Base-by-base conservation (phyloP, 2,329 filamentous ascomycete genomes). In the Epichloe elymi region DNA sequence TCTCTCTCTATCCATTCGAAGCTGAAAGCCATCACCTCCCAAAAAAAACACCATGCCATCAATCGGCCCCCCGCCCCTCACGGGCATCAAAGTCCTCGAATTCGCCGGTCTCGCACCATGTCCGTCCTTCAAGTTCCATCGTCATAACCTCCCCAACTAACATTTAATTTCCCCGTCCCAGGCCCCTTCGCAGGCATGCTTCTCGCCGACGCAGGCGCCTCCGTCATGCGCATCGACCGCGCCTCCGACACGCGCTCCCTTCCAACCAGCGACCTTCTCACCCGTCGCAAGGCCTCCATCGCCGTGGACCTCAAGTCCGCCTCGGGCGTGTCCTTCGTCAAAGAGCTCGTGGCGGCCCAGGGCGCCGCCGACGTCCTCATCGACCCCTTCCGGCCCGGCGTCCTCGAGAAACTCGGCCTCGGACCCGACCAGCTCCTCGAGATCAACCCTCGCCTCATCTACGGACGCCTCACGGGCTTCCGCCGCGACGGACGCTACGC, bases 331-430 rank as follows among this genome's bases (percentile, higher is more conserved):
- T 73, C 74, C 1, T 71, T 96, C 6, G 67, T 95, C 49, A 82
- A 81, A 54, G 70, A 74, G 3, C 74, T 96, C 1, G 41, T 96
- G 0, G 37, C 67, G 0, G 37, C 67, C 70, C 15, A 81, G 51
- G 86, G 91, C 63, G 73, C 93, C 39, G 91, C 93, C 39, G 91
- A 97, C 67, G 74, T 96, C 37, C 67, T 97, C 30, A 93, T 97
- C 65, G 93, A 97, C 65, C 91, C 93, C 0, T 97, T 89, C 72
- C 86, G 91, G 0, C 91, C 91, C 0, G 88, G 89, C 37, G 88
- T 96, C 1, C 77, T 97, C 2, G 91, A 97, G 69, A 86, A 84
- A 48, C 79, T 91, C 10, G 85, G 85, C 0, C 78, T 97, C 1
- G 82, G 81, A 0, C 91, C 91, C 7, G 74, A 78, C 0, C 76